Evolutionary conservation across 2,329 filamentous ascomycete species (phyloP), one percentile per base, ranked within the genome.

Genomic region (Ceratocystis destructans): DNA sequence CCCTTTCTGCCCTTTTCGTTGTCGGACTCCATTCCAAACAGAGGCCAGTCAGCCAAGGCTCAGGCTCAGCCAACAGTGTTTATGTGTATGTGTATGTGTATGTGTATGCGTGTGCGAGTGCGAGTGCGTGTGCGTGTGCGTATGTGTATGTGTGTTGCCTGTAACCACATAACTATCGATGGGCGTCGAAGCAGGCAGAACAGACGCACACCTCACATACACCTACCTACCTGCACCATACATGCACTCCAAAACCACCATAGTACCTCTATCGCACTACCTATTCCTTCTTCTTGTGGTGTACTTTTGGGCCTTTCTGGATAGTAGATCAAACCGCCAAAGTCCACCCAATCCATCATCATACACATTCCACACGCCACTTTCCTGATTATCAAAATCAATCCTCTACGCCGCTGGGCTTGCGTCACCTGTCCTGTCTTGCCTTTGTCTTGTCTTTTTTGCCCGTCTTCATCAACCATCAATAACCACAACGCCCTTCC

Each of bases 11-110:
- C 25, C 8, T 53, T 53, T n/a, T 4, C 48, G 22, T 53, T 25
- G 31, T 59, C 17, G 17, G 55, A 25, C 55, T 59, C 33, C 55
- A 59, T 59, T 59, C 55, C 55, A 59, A 37, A 17, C 55, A n/a
- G n/a, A 59, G 31, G 55, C 25, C 55, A 15, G 22, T n/a, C 28
- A n/a, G 8, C 53, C 55, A 59, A 31, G 55, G 55, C 55, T n/a
- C 55, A 59, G 28, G 7, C 55, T 33, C 28, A 59, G 55, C 12
- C 55, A 41, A 5, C 37, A 41, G 37, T 15, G 37, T 41, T 3
- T 15, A 41, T 41, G 37, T 41, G 37, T 41, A 15, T 41, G 37
- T 10, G 33, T 37, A 3, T 37, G 33, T 8, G 33, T 33, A 8
- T 33, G 33, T 1, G 33, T 10, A 8, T 37, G 8, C 8, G 33